These are phyloP conservation scores for Fusarium neocosmosporiellum DNA, from an alignment of 2,329 filamentous ascomycete species.

Conservation along the genomic window DNA sequence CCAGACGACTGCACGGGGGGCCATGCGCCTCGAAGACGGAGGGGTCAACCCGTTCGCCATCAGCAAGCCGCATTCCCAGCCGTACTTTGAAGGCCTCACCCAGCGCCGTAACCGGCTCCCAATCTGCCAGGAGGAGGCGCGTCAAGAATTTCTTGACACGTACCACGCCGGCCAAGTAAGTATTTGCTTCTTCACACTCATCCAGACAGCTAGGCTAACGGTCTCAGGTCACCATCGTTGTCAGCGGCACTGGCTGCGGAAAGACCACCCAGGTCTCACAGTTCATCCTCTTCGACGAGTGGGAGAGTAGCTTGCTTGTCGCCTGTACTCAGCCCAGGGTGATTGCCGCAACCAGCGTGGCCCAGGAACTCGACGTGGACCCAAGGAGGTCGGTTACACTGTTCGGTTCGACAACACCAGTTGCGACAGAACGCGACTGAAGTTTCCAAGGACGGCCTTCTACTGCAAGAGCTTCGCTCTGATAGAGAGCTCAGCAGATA, in stretches of 20 bases:
- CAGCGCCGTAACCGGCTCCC: background rate
- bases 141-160: background rate
- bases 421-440: slow-evolving; percentile 7
- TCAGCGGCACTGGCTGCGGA: slow-evolving; percentile 25
- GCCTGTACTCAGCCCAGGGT: slow-evolving; percentile 74
- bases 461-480: background rate
- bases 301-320: background rate
- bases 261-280: slow-evolving; percentile 35
- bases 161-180: background rate
- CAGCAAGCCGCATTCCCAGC: background rate
- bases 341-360: slow-evolving; percentile 91
- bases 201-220: no score
- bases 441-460: slow-evolving; percentile 17
- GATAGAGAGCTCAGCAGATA: background rate
- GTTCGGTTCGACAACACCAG: slow-evolving; percentile 78
- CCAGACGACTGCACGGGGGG: background rate
- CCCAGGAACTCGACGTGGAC: slow-evolving; percentile 86
- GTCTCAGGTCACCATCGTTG: slow-evolving; percentile 20
- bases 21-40: background rate
- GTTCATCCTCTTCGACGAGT: slow-evolving; percentile 21
- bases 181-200: no score
- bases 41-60: background rate
- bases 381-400: slow-evolving; percentile 91
- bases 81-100: background rate
- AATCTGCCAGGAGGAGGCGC: background rate